These are phyloP conservation scores for Psidium guajava DNA, from an alignment of 345 rosid species.

Conservation along the genomic window DNA sequence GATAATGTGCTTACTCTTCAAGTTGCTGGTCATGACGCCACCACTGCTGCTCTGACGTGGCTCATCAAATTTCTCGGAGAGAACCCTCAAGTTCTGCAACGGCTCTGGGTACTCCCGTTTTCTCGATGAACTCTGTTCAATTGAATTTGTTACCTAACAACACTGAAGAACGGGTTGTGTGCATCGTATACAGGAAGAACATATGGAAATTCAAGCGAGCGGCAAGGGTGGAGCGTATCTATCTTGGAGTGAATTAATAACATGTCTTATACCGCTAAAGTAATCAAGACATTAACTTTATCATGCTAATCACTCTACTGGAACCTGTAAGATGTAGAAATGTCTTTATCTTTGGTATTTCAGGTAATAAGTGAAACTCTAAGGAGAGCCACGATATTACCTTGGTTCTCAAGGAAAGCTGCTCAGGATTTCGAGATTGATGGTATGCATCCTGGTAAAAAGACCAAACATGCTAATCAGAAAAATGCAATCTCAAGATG, in stretches of 20 bases:
- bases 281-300: conserved; percentile 1
- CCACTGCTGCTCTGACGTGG: conserved; percentile 63
- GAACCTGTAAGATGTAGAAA: background rate
- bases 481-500: background rate
- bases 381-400: conserved; percentile 44
- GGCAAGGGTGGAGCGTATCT: conserved; percentile 23
- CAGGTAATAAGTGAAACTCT: conserved; percentile 23
- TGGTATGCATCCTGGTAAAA: conserved; percentile 14
- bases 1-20: conserved; percentile 52
- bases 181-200: conserved; percentile 38
- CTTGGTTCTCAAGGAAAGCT: conserved; percentile 64
- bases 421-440: conserved; percentile 54
- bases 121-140: background rate
- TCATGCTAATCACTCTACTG: background rate
- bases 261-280: conserved; percentile 55
- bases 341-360: background rate
- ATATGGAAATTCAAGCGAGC: conserved; percentile 20
- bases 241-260: conserved; percentile 43
- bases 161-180: background rate
- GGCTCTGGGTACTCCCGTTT: conserved; percentile 30
- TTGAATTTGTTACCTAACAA: background rate
- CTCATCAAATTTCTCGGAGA: conserved; percentile 46
- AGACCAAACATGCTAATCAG: background rate
- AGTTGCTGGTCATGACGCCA: conserved; percentile 66
- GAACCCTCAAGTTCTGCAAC: conserved; percentile 33